These are phyloP conservation scores for Lipomyces chichibuensis DNA, from an alignment of 805 yeast species.

Conservation along the genomic window DNA sequence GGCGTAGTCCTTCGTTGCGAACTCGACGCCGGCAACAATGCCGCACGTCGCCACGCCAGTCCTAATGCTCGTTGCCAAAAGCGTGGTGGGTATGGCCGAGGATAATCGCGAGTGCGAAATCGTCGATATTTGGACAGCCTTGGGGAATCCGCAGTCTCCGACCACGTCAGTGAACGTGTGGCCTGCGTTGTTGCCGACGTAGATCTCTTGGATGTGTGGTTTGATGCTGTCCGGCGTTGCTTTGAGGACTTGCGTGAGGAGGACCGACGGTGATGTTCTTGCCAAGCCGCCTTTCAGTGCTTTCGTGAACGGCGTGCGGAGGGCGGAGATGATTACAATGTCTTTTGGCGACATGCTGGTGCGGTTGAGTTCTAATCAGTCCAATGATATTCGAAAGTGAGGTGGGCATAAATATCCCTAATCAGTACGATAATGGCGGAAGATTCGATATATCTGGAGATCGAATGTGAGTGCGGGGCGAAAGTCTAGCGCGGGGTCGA, in stretches of 20 bases:
- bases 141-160: constrained; percentile 48
- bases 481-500: too few relatives aligned
- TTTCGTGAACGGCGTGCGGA: constrained; percentile 47
- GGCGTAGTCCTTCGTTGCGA: constrained; percentile 48
- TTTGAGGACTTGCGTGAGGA: constrained; percentile 43
- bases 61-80: constrained; percentile 44
- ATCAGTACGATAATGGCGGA: too few relatives aligned
- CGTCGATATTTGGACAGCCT: constrained; percentile 48
- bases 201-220: constrained; percentile 40
- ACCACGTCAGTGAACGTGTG: constrained; percentile 38
- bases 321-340: constrained; percentile 47
- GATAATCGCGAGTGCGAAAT: constrained; percentile 49
- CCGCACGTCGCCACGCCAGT: constrained; percentile 45
- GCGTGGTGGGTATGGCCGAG: constrained; percentile 48
- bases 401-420: too few relatives aligned
- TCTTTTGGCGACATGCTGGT: constrained; percentile 34
- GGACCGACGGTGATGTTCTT: constrained; percentile 46
- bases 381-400: too few relatives aligned
- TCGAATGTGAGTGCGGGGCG: too few relatives aligned
- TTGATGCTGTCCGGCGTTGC: constrained; percentile 44
- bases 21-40: constrained; percentile 51
- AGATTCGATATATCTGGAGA: too few relatives aligned
- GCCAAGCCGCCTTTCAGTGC: constrained; percentile 48
- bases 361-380: too few relatives aligned
- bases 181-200: constrained; percentile 43